Percentiles rank a stretch among this genome's conserved stretches.
Evolutionary conservation across 352 stramenopile genomes (phyloP).

Genomic region (Globisporangium abappressorium): DNA sequence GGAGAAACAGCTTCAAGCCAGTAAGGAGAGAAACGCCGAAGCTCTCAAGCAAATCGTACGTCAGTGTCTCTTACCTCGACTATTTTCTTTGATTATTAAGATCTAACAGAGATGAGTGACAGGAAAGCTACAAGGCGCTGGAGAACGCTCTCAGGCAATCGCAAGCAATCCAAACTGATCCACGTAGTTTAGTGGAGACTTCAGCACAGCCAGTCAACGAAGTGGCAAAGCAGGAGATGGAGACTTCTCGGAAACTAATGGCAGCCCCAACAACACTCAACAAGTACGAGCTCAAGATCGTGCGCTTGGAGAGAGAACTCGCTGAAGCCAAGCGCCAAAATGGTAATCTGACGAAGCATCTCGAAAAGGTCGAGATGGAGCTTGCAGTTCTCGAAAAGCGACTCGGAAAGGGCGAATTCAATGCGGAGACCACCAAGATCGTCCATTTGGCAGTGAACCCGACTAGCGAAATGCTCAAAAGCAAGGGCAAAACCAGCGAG

Average conservation of each 20-base stretch:
- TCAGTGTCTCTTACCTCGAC: slow-evolving; percentile 7
- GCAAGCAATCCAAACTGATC: slow-evolving; percentile 29
- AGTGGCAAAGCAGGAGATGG: not conserved
- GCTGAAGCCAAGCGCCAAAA: slow-evolving; percentile 42
- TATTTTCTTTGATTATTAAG: not conserved
- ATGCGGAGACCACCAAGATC: slow-evolving; percentile 83
- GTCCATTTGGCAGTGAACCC: slow-evolving; percentile 84
- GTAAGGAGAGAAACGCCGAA: slow-evolving; percentile 46
- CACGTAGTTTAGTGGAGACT: not conserved
- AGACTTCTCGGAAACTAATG: slow-evolving; percentile 27
- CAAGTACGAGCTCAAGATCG: slow-evolving; percentile 49
- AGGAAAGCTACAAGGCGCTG: slow-evolving; percentile 41
- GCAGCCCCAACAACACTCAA: slow-evolving; percentile 37
- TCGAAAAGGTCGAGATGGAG: slow-evolving; percentile 66
- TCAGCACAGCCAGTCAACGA: not conserved
- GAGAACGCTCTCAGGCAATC: slow-evolving; percentile 22
- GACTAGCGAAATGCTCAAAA: slow-evolving; percentile 62
- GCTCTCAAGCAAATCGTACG: slow-evolving; percentile 48
- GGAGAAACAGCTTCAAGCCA: slow-evolving; percentile 48
- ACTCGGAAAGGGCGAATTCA: slow-evolving; percentile 73
- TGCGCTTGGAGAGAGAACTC: slow-evolving; percentile 45
- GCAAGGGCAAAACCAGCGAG: slow-evolving; percentile 34
- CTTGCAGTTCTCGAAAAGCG: slow-evolving; percentile 67
- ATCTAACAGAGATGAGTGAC: slow-evolving; percentile 13
- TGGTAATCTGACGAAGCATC: slow-evolving; percentile 44